phyloP scores from a whole-genome alignment of 495 filamentous ascomycete genomes.

The Lophium mytilinum region DNA sequence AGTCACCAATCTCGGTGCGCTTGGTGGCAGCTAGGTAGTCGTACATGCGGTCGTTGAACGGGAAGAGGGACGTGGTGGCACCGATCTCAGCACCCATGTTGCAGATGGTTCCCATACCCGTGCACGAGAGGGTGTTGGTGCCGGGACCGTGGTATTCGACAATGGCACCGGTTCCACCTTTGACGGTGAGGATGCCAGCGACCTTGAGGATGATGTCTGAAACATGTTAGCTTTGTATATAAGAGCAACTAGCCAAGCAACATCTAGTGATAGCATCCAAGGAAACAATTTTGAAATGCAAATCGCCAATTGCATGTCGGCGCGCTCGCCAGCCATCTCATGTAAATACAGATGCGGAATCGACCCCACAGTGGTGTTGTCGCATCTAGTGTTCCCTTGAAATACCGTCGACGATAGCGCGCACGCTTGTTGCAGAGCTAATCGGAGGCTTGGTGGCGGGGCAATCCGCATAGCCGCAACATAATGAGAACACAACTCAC shows the following conservation, averaged over 20 bases:
- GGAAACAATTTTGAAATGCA: too few species aligned
- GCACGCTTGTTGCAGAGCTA: neutral
- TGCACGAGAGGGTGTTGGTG: conserved; percentile 59
- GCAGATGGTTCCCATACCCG: conserved; percentile 55
- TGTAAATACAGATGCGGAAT: too few species aligned
- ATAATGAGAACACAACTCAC: conserved; percentile 32
- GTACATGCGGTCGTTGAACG: conserved; percentile 97
- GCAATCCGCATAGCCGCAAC: neutral
- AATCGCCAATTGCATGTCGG: too few species aligned
- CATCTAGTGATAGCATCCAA: too few species aligned
- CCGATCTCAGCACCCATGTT: conserved; percentile 78
- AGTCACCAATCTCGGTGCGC: conserved; percentile 83
- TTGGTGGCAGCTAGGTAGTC: conserved; percentile 92
- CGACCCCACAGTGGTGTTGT: too few species aligned
- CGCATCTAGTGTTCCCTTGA: too few species aligned
- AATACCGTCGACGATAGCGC: neutral
- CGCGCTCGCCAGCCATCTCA: too few species aligned
- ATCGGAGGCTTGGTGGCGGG: neutral
- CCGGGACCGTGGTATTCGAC: conserved; percentile 93
- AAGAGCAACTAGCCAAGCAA: too few species aligned
- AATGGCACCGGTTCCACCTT: conserved; percentile 95
- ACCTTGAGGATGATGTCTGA: conserved; percentile 96
- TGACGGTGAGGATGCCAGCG: conserved; percentile 92
- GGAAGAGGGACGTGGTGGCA: conserved; percentile 96
- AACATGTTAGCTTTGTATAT: conserved; percentile 14